Evolutionary conservation across 2,329 filamentous ascomycete species (phyloP), one percentile per base, ranked within the genome.

Genomic region (Fusarium circinatum): DNA sequence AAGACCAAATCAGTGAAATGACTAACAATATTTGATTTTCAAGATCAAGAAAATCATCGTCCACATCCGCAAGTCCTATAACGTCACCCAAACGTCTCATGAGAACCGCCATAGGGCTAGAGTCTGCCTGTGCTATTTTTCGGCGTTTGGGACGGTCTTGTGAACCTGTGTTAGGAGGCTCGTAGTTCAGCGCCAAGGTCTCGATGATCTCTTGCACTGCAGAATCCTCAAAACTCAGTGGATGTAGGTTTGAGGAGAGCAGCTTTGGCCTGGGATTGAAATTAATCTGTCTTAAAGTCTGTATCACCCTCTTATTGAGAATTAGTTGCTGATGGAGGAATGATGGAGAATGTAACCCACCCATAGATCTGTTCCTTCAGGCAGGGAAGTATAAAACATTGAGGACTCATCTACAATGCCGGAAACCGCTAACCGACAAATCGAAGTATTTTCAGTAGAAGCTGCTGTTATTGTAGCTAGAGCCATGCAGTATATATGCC

Each of bases 21-120:
- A 85, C 88, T 80, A 82, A 91, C 90, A 84, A 77, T 41, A 88
- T 81, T 20, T 84, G 76, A 58, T 82, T 64, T 49, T 81, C 80
- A 34, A 85, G 76, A 12, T 80, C 73, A 8, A 74, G 63, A 41
- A 80, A 69, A 44, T 76, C 79, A 8, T 77, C 69, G 12, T 76
- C 70, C 8, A 76, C 39, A 22, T 75, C 62, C 14, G 45, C 51
- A 17, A 81, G 74, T 9, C 78, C 74, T 11, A 86, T 74, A 13
- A 80, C 65, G 36, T 79, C 74, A 55, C 79, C 76, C 38, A 82
- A 71, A 8, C 73, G 76, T 24, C 71, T 68, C 11, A 67, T 59
- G 22, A 82, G 24, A 20, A 34, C 39, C 15, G 56, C 36, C 32
- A 75, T 68, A 28, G 79, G 32, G 80, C 72, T 47, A 62, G 72